These are phyloP conservation scores for Jacaranda copaia DNA, from an alignment of 257 asterid species.

Conservation along the genomic window DNA sequence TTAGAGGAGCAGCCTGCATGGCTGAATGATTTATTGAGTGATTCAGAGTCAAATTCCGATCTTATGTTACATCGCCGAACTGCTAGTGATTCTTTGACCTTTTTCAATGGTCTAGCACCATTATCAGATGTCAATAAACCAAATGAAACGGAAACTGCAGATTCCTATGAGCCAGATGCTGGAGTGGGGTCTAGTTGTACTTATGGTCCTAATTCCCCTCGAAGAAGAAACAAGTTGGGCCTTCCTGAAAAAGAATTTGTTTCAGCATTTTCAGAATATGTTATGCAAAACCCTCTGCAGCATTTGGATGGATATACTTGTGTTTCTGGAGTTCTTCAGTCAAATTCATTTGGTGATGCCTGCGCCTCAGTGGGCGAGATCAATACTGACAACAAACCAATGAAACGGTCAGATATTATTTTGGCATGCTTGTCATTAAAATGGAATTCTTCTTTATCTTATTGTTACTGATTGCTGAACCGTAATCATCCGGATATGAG, in stretches of 20 bases:
- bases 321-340: conserved; percentile 48
- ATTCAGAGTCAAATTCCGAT: conserved; percentile 52
- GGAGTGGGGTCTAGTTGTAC: conserved; percentile 58
- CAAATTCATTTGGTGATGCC: conserved; percentile 39
- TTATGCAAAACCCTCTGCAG: conserved; percentile 57
- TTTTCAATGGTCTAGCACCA: conserved; percentile 49
- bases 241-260: conserved; percentile 63
- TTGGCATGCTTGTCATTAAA: conserved; percentile 30
- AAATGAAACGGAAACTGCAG: conserved; percentile 43
- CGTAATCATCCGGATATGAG: not conserved
- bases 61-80: conserved; percentile 54
- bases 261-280: conserved; percentile 69
- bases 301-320: conserved; percentile 47
- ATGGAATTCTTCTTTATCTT: conserved; percentile 15
- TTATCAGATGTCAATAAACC: conserved; percentile 45
- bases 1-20: conserved; percentile 73
- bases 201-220: conserved; percentile 89
- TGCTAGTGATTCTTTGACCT: conserved; percentile 63
- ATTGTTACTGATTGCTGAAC: conserved; percentile 20
- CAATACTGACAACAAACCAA: conserved; percentile 45
- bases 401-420: conserved; percentile 62
- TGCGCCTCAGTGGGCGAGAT: conserved; percentile 49
- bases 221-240: conserved; percentile 58
- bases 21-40: conserved; percentile 74
- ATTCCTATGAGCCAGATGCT: conserved; percentile 51